Base-by-base conservation (phyloP, 75 land plant genomes). In the Isoetes taiwanensis region DNA sequence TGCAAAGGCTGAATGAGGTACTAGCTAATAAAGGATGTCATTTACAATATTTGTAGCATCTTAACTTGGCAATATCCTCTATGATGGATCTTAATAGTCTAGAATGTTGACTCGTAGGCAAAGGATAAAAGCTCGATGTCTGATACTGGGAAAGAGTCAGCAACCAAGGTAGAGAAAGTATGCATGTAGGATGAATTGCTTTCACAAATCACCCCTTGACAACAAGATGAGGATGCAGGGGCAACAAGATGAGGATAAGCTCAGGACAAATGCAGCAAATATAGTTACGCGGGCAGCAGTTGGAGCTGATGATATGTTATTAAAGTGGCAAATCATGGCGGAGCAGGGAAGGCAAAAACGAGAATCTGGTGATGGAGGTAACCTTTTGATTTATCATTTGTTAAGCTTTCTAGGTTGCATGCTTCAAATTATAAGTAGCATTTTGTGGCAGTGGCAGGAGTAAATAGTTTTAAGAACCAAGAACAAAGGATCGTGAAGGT, bases 291-390 rank as follows among this genome's bases (percentile, higher is more conserved):
- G 90, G 34, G 89, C 83, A 58, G 99, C 99, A 46, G 81, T 77
- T 69, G 96, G 96, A 43, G 99, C 80, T 43, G 86, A 81, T 69
- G 99, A 94, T 64, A 79, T 94, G 96, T 66, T 80, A 20, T 69
- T 80, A 30, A 94, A 81, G 70, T 94, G 99, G 99, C 84, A 87
- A 66, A 73, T 94, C 42, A 81, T 94, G 96, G 96, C 96, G 56
- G 96, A 90, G 58, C 84, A 90, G 63, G 86, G 83, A 6, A 70
- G 78, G 2, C 90, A 85, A 62, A 87, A 93, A 58, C 84, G 96
- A 59, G 91, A 86, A 70, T 94, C 84, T 20, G 81, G 70, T 58
- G 48, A 32, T 30, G 76, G n/a, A n/a, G n/a, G n/a, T n/a, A n/a
- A n/a, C n/a, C n/a, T n/a, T n/a, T n/a, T n/a, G n/a, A n/a, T n/a